Evolutionary conservation across 2,329 filamentous ascomycete species (phyloP).

Genomic region (Bisporella sp.): DNA sequence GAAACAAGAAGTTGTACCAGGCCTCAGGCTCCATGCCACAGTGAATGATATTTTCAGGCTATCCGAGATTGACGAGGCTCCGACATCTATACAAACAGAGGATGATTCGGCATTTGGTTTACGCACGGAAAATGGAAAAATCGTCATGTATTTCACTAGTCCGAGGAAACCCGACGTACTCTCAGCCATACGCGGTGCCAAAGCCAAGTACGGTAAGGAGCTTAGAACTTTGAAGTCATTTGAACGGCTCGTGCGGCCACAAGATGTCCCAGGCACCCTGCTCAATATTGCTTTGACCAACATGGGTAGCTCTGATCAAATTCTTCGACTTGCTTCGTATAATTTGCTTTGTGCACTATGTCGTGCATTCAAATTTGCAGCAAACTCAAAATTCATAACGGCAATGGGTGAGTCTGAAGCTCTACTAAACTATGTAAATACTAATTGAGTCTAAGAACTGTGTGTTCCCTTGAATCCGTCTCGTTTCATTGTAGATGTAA

Average conservation of each 20-base stretch:
- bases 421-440: background rate
- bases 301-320: constrained; percentile 53
- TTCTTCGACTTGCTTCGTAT: constrained; percentile 57
- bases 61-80: constrained; percentile 60
- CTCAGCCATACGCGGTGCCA: constrained; percentile 55
- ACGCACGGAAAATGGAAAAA: constrained; percentile 61
- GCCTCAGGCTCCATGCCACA: constrained; percentile 52
- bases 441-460: constrained; percentile 40
- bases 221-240: constrained; percentile 51
- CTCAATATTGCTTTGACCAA: constrained; percentile 63
- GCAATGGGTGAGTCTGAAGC: constrained; percentile 43
- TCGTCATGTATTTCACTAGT: constrained; percentile 67
- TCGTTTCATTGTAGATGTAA: constrained; percentile 58
- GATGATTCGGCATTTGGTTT: constrained; percentile 63
- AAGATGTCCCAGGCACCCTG: constrained; percentile 64
- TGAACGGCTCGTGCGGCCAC: constrained; percentile 59
- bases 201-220: constrained; percentile 59
- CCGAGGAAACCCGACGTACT: constrained; percentile 56
- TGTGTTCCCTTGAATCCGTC: constrained; percentile 57
- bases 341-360: constrained; percentile 62
- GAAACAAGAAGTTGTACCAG: constrained; percentile 61
- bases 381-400: constrained; percentile 53
- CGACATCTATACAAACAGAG: constrained; percentile 56
- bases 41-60: constrained; percentile 66
- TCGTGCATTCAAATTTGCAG: constrained; percentile 59